A percentile compares a stretch with the other conserved stretches of the same genome.
Evolutionary conservation across 2,329 filamentous ascomycete species (phyloP).

Genomic region (Nakataea oryzae): DNA sequence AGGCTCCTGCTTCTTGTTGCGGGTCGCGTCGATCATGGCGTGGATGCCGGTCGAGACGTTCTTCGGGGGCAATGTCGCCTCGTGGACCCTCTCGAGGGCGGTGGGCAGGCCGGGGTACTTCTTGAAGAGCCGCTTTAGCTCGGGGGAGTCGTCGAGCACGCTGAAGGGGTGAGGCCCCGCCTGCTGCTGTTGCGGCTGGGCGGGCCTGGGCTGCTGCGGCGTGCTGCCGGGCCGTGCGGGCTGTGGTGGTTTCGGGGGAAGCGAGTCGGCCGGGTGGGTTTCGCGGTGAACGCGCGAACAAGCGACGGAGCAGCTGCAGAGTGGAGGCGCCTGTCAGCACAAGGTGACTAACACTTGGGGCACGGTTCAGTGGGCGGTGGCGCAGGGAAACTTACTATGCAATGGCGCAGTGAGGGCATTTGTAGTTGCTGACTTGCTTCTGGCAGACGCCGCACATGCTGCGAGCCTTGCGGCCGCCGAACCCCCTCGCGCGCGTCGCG

Average conservation of each 20-base stretch:
- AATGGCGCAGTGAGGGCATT: slow-evolving; percentile 47
- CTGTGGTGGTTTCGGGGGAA: slow-evolving; percentile 7
- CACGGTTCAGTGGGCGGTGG: background rate
- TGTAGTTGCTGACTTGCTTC: slow-evolving; percentile 44
- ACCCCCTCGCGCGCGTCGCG: background rate
- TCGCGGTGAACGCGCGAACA: slow-evolving; percentile 30
- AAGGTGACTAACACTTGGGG: too few species aligned
- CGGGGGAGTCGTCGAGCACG: slow-evolving; percentile 37
- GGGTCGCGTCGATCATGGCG: slow-evolving; percentile 1
- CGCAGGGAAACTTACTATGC: slow-evolving; percentile 39
- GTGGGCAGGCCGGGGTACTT: slow-evolving; percentile 39
- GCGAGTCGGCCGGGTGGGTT: slow-evolving; percentile 16
- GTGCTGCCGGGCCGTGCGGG: slow-evolving; percentile 6
- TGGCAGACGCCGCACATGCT: slow-evolving; percentile 44
- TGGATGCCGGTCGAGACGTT: slow-evolving; percentile 11
- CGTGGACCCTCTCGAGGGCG: slow-evolving; percentile 37
- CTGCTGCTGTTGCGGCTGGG: slow-evolving; percentile 6
- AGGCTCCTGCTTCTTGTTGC: slow-evolving; percentile 19
- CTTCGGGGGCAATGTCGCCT: slow-evolving; percentile 35
- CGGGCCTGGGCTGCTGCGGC: background rate
- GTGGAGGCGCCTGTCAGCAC: slow-evolving; percentile 20
- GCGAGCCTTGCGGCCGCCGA: background rate
- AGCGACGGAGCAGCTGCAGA: slow-evolving; percentile 43
- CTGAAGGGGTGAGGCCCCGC: slow-evolving; percentile 34
- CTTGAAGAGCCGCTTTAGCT: slow-evolving; percentile 38